Evolutionary conservation across 2,329 filamentous ascomycete genomes (phyloP).

Genomic region (Trichoderma atrobrunneum): DNA sequence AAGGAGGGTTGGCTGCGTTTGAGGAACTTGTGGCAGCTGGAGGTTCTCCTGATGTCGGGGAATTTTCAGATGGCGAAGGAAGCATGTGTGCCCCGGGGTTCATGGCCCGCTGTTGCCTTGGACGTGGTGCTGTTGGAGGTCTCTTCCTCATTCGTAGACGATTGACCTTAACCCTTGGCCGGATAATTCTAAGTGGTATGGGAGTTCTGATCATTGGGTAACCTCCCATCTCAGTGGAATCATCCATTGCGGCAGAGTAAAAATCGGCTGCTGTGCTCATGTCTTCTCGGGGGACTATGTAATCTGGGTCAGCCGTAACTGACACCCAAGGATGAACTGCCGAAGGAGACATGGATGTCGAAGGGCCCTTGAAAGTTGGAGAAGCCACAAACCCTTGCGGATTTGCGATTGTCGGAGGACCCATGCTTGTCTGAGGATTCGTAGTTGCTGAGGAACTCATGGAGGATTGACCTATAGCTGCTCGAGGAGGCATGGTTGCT

Average conservation of each 20-base stretch:
- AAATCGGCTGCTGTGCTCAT: background rate
- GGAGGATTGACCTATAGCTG: background rate
- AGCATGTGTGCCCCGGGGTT: background rate
- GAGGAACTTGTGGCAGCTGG: background rate
- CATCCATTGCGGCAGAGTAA: background rate
- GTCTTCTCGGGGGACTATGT: background rate
- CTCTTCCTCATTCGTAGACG: background rate
- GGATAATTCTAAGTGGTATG: background rate
- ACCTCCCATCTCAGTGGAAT: background rate
- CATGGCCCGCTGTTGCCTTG: background rate
- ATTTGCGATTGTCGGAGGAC: background rate
- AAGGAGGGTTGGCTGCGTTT: background rate
- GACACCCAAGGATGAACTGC: background rate
- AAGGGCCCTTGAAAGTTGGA: background rate
- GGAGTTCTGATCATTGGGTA: background rate
- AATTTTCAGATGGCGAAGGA: background rate
- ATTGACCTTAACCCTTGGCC: background rate
- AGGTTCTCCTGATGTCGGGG: too few relatives aligned
- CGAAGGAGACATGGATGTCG: background rate
- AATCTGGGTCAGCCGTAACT: background rate
- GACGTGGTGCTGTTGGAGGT: background rate
- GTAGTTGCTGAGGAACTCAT: background rate
- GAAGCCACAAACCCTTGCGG: background rate
- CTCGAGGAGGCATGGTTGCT: background rate
- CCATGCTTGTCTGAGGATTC: background rate